Conservation (phyloP, 2,329 filamentous ascomycete species). For the Celoporthe dispersa region DNA sequence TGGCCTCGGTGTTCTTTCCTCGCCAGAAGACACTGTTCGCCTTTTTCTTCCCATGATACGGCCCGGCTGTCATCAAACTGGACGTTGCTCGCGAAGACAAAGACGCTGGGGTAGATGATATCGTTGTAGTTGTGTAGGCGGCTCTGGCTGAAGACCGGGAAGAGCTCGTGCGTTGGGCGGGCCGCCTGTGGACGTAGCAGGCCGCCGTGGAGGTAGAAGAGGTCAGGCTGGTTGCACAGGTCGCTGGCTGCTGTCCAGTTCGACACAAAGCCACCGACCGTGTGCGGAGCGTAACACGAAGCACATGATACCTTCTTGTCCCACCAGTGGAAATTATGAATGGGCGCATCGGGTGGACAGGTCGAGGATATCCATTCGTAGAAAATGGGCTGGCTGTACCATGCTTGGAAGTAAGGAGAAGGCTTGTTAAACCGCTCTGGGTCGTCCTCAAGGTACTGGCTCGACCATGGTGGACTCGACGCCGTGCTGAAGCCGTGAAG, state of each 20-base stretch:
- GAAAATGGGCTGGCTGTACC: slow-evolving; percentile 11
- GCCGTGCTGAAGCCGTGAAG: neutral
- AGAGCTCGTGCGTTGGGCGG: slow-evolving; percentile 8
- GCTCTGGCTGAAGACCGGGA: slow-evolving; percentile 14
- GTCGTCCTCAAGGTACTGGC: slow-evolving; percentile 9
- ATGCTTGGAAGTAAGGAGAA: slow-evolving; percentile 10
- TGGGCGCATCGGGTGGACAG: neutral
- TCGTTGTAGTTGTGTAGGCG: slow-evolving; percentile 13
- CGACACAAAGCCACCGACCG: neutral
- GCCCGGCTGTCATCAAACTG: slow-evolving; percentile 3
- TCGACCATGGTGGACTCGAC: neutral
- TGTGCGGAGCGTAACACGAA: neutral
- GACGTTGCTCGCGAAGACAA: slow-evolving; percentile 7
- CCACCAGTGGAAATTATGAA: slow-evolving; percentile 5
- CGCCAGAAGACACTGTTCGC: slow-evolving; percentile 12
- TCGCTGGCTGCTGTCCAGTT: slow-evolving; percentile 9
- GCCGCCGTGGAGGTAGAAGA: slow-evolving; percentile 11
- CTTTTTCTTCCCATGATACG: slow-evolving; percentile 1
- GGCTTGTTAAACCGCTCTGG: neutral
- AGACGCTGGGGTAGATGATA: slow-evolving; percentile 17
- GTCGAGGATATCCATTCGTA: slow-evolving; percentile 9
- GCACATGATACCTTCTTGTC: neutral
- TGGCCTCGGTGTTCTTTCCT: slow-evolving; percentile 13
- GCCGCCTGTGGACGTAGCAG: slow-evolving; percentile 4
- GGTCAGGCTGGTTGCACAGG: slow-evolving; percentile 8